Conservation (phyloP, 768 basidiomycete species). For the Sporobolomyces roseus region DNA sequence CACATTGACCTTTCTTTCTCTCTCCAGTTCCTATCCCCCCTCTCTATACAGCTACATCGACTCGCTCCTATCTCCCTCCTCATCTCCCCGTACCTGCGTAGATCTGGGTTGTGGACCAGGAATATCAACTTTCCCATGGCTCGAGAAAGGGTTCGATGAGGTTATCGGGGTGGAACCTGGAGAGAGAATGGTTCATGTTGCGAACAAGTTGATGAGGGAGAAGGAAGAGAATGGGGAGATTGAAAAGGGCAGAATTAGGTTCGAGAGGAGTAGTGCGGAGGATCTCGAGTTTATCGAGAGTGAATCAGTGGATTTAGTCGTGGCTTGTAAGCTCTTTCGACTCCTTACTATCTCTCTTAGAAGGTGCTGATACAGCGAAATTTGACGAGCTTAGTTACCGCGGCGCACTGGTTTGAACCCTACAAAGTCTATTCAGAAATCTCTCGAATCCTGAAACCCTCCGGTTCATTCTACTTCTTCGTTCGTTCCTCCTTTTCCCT, state of each 20-base stretch:
- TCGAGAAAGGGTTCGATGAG: background rate
- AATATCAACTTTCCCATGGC: background rate
- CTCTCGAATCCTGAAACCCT: background rate
- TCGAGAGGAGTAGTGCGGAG: background rate
- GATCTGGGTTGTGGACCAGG: conserved; percentile 9
- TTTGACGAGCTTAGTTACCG: background rate
- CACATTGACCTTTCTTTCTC: background rate
- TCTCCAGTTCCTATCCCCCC: background rate
- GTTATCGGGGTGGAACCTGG: conserved; percentile 7
- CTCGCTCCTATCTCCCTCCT: background rate
- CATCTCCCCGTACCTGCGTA: background rate
- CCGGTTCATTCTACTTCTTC: conserved; percentile 10
- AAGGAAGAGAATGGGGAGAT: background rate
- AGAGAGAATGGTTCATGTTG: conserved; percentile 1
- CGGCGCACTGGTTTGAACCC: conserved; percentile 10
- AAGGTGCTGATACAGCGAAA: background rate
- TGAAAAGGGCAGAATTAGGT: too few species aligned
- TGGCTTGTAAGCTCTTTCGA: background rate
- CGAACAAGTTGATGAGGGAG: background rate
- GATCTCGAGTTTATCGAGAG: background rate
- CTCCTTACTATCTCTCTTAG: background rate
- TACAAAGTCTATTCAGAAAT: background rate
- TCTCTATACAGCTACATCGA: background rate
- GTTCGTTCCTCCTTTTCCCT: background rate
- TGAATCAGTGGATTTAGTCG: background rate